phyloP scores from a whole-genome alignment of 495 filamentous ascomycete genomes.

The Xylaria sp. region DNA sequence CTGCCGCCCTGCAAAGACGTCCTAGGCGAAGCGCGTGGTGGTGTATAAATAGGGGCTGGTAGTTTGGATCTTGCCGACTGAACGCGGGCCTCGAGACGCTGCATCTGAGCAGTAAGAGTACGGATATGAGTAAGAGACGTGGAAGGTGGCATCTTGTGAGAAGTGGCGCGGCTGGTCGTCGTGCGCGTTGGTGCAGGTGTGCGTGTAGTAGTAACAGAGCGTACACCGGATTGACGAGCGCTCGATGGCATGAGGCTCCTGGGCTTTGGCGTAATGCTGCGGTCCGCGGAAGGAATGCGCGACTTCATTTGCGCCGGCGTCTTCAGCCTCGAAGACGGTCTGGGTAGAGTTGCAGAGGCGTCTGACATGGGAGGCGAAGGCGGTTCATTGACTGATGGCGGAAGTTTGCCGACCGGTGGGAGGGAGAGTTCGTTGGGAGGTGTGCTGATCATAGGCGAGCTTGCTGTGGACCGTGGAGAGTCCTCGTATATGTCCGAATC shows the following conservation, averaged over 20 bases:
- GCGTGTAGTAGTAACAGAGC: slow-evolving; percentile 46
- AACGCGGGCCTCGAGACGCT: slow-evolving; percentile 88
- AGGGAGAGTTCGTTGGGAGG: slow-evolving; percentile 71
- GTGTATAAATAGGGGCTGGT: slow-evolving; percentile 77
- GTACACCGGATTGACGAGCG: slow-evolving; percentile 43
- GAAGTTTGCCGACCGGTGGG: slow-evolving; percentile 47
- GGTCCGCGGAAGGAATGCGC: slow-evolving; percentile 56
- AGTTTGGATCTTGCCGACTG: slow-evolving; percentile 94
- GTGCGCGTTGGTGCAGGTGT: slow-evolving; percentile 39
- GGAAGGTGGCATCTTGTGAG: slow-evolving; percentile 71
- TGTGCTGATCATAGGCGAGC: slow-evolving; percentile 74
- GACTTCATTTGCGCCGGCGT: slow-evolving; percentile 49
- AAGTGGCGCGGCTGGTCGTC: slow-evolving; percentile 44
- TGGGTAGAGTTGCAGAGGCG: slow-evolving; percentile 69
- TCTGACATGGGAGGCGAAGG: slow-evolving; percentile 76
- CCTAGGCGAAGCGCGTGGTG: slow-evolving; percentile 81
- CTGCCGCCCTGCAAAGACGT: slow-evolving; percentile 56
- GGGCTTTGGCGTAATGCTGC: slow-evolving; percentile 59
- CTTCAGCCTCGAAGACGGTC: slow-evolving; percentile 41
- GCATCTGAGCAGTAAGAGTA: slow-evolving; percentile 93
- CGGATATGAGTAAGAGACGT: slow-evolving; percentile 92
- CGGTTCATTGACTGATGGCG: slow-evolving; percentile 52
- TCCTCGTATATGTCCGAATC: slow-evolving; percentile 64
- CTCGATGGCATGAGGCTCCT: slow-evolving; percentile 41
- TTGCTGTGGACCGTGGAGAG: slow-evolving; percentile 67